phyloP scores from a whole-genome alignment of 305 asterid species.

The Ajuga reptans region DNA sequence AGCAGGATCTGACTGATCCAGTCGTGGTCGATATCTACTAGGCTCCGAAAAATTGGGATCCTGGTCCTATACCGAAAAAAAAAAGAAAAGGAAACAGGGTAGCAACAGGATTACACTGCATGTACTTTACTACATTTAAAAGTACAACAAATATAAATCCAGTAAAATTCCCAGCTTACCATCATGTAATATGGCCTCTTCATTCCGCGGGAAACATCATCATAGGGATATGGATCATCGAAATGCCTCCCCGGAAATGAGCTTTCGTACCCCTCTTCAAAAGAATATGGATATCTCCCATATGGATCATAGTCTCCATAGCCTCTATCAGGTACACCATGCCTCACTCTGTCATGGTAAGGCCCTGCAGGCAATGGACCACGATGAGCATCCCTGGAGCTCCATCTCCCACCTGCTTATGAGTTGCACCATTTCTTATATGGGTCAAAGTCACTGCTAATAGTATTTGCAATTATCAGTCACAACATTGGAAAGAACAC shows the following conservation, averaged over 20 bases:
- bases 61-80: slow-evolving; percentile 28
- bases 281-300: slow-evolving; percentile 32
- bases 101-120: background rate
- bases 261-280: slow-evolving; percentile 33
- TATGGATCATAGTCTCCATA: slow-evolving; percentile 27
- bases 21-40: slow-evolving; percentile 37
- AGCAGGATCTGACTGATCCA: slow-evolving; percentile 35
- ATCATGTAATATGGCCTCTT: slow-evolving; percentile 42
- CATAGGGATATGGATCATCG: slow-evolving; percentile 35
- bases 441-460: background rate
- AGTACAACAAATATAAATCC: background rate
- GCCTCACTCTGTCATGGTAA: slow-evolving; percentile 32
- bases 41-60: slow-evolving; percentile 40
- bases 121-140: background rate
- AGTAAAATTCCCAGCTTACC: slow-evolving; percentile 24
- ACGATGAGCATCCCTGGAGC: slow-evolving; percentile 34
- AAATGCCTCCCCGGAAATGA: slow-evolving; percentile 37
- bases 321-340: slow-evolving; percentile 26
- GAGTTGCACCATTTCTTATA: slow-evolving; percentile 3
- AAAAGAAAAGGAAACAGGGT: background rate
- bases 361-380: slow-evolving; percentile 28
- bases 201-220: slow-evolving; percentile 34
- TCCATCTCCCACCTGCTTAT: slow-evolving; percentile 43
- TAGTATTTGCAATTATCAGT: background rate
- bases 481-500: background rate